Base-by-base conservation (phyloP, 306 rosid species). In the Sicyos edulis region DNA sequence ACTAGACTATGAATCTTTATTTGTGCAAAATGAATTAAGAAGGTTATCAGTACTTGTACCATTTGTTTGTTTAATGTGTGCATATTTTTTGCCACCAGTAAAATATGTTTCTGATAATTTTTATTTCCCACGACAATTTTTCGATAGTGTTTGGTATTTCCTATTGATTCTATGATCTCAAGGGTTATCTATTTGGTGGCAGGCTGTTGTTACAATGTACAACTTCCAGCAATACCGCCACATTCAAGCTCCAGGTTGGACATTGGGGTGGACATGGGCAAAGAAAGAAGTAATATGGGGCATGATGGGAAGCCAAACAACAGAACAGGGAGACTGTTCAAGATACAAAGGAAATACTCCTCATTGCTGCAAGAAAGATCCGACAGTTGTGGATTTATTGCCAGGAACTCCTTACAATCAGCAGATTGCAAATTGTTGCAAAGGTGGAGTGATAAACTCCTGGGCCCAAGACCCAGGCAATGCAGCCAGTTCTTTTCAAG, bases 181-280 rank as follows among this genome's bases (percentile, higher is more conserved):
- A 24, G 24, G 73, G n/a, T 50, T 22, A 24, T 24, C 58, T 24
- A 69, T 69, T 69, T 50, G 42, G 62, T 75, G 81, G 80, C 91
- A 88, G 99, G 97, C 97, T 15, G 83, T 81, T 77, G 99, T 93
- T 70, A 88, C 99, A 53, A 87, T 93, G 86, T 93, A 58, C 81
- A 93, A 93, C 85, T 93, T 93, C 82, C 99, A 93, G 80, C 95
- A 87, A 78, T 88, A 91, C 78, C 97, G 97, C 45, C 99, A 91
- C 54, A 93, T 93, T 67, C 92, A 87, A 85, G 82, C 89, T 1
- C 97, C 97, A 0, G 99, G 99, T 20, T 93, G 97, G 99, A 80
- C 87, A 45, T 60, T 93, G 73, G 95, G 96, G 67, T 93, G 97
- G 99, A 86, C 96, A 63, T 93, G 99, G 99, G 96, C 99, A 0